Base-by-base conservation (phyloP, 306 rosid species). In the Phaseolus lunatus region DNA sequence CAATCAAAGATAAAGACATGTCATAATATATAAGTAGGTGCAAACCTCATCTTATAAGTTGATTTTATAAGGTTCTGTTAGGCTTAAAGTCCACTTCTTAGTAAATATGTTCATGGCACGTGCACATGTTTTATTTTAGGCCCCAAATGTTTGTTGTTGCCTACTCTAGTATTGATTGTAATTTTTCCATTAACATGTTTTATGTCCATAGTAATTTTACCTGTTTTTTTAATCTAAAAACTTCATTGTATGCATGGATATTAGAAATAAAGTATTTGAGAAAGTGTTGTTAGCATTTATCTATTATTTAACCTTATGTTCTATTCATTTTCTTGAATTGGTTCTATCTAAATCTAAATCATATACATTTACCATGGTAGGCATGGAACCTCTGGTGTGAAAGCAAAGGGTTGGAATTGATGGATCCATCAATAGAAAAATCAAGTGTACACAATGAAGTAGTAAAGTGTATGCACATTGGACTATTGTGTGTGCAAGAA, bases 361-460 rank as follows among this genome's bases (percentile, higher is more conserved):
- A 45, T 54, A 47, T 16, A 14, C 45, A 12, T 54, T n/a, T 50
- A 52, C 39, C 10, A 18, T 57, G 22, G 63, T 66, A 85, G 93
- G 89, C 86, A 72, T 87, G 88, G 93, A 78, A 52, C 45, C 66
- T 79, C 2, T 89, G 93, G 93, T 78, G 82, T 57, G 75, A 85
- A 26, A 67, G 83, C 37, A 87, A 77, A 70, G 63, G 72, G 15
- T 44, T 71, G 78, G 83, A 85, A 54, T 74, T 87, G 70, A 73
- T 85, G 82, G 89, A 87, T 66, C 88, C 87, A 9, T 22, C 49
- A 64, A 71, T 87, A 67, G 83, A 47, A 62, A 77, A 77, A 23
- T 22, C 80, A 8, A 53, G 75, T 65, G 77, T 45, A 41, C 22
- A 19, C 3, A 57, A 8, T n/a, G 87, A 89, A 73, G 64, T 80